Evolutionary conservation across 176 grass and related monocot species (phyloP), one percentile per base, ranked within the genome.

Genomic region (Carex littledalei): DNA sequence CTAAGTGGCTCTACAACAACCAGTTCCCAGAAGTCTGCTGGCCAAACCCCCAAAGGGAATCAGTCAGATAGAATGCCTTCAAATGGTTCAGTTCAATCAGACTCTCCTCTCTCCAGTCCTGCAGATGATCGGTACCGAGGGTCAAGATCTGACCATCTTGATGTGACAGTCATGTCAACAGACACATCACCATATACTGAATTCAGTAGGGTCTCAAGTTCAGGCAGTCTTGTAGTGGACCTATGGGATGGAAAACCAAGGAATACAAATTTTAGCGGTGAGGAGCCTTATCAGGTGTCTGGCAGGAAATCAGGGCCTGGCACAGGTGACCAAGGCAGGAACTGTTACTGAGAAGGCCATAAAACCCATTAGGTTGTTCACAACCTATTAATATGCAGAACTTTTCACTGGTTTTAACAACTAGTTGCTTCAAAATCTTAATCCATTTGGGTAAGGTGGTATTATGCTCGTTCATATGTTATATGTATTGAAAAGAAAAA

Each of bases 171-270:
- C 39, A 45, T 15, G 2, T 45, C 68, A 72, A 18, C 18, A 45
- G 1, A 8, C 37, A 72, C 68, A 6, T 72, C 68, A 16, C 68
- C 68, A 72, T 72, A 72, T 47, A 21, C 68, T 72, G 82, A 84
- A 58, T 3, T 83, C 37, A 52, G 60, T 3, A 67, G 26, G 37
- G 35, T 83, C 2, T 83, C 24, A 13, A 83, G 62, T 83, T 6
- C 59, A 49, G 80, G 80, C 31, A 61, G 80, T 67, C n/a, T 61
- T 67, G 59, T 83, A 18, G 35, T 83, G 21, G 80, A 83, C 17
- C 10, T 83, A 45, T 83, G 80, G 80, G 21, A 67, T 67, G 80
- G 17, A 2, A 50, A 83, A 64, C 34, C 58, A 43, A 67, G 31
- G n/a, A 83, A 58, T 56, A 77, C 13, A 22, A 77, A 24, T 77